Evolutionary conservation across 108 stramenopile species (phyloP).

Genomic region (Stephanodiscus triporus): DNA sequence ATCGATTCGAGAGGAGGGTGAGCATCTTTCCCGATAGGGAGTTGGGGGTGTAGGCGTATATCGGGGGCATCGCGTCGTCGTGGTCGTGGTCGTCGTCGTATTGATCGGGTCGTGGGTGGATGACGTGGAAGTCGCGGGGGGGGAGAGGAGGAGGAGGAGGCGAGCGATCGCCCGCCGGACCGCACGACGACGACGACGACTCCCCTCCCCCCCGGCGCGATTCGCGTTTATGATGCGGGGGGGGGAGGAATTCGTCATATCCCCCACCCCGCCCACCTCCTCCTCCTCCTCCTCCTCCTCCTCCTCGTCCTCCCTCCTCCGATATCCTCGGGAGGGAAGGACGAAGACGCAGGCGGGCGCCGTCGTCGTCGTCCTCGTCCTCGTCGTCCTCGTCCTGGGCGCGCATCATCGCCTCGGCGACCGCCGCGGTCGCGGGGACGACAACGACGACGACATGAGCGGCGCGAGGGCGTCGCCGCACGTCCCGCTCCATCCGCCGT

Average conservation of each 20-base stretch:
- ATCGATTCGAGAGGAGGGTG: slow-evolving; percentile 20
- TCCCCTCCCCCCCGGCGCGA: too few species aligned
- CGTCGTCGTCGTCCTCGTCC: too few species aligned
- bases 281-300: too few species aligned
- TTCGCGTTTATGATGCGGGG: too few species aligned
- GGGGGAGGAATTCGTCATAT: too few species aligned
- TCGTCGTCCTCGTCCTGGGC: background rate
- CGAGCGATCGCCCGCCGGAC: background rate
- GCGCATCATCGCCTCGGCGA: too few species aligned
- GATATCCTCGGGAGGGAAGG: background rate
- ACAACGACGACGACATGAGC: too few species aligned
- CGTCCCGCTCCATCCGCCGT: background rate
- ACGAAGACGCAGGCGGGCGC: background rate
- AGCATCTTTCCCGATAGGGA: slow-evolving; percentile 23
- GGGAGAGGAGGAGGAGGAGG: background rate
- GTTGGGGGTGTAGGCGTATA: slow-evolving; percentile 27
- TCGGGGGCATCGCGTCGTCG: background rate
- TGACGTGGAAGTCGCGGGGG: background rate
- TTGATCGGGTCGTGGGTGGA: background rate
- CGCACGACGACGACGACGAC: too few species aligned
- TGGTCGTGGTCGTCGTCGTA: too few species aligned
- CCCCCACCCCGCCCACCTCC: too few species aligned
- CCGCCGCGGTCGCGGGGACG: too few species aligned
- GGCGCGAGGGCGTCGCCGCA: too few species aligned
- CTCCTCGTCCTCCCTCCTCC: background rate